phyloP scores from a whole-genome alignment of 495 filamentous ascomycete genomes.

The Penicillium roqueforti region DNA sequence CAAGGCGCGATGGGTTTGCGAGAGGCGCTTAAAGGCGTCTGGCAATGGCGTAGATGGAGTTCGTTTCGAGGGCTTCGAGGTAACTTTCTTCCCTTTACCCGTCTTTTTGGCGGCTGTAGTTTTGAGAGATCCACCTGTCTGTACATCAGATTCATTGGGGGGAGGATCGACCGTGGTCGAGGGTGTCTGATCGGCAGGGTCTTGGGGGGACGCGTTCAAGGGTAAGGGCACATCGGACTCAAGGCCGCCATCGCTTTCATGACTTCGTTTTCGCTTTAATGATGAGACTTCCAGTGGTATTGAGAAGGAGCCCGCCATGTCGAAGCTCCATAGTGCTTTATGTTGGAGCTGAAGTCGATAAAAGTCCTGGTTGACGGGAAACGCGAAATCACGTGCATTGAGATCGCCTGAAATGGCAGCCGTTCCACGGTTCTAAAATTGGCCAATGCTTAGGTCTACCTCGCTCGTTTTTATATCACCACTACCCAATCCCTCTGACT shows the following conservation, averaged over 20 bases:
- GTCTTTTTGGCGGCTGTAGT: constrained; percentile 3
- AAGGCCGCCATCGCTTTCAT: constrained; percentile 2
- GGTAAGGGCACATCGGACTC: background rate
- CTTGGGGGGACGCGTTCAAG: constrained; percentile 21
- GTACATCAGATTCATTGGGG: background rate
- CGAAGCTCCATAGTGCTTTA: constrained; percentile 27
- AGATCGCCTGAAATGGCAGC: constrained; percentile 8
- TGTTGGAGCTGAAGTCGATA: background rate
- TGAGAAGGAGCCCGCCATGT: constrained; percentile 21
- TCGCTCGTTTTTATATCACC: no score
- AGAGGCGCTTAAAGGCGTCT: constrained; percentile 62
- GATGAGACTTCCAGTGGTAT: background rate
- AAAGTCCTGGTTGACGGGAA: constrained; percentile 1
- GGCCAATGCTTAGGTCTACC: background rate
- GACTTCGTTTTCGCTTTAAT: constrained; percentile 22
- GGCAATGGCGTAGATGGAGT: constrained; percentile 62
- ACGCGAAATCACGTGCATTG: constrained; percentile 30
- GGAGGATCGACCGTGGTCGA: background rate
- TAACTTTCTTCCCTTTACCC: constrained; percentile 7
- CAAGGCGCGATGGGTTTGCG: constrained; percentile 75
- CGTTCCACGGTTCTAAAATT: background rate
- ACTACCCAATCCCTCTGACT: no score
- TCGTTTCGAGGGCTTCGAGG: constrained; percentile 20
- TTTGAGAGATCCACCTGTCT: constrained; percentile 2
- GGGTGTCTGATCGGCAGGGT: background rate